Percentiles rank a stretch among this genome's conserved stretches.
These are phyloP conservation scores for Pleurotus tuber-regium DNA, from an alignment of 768 basidiomycete genomes.

Conservation along the genomic window DNA sequence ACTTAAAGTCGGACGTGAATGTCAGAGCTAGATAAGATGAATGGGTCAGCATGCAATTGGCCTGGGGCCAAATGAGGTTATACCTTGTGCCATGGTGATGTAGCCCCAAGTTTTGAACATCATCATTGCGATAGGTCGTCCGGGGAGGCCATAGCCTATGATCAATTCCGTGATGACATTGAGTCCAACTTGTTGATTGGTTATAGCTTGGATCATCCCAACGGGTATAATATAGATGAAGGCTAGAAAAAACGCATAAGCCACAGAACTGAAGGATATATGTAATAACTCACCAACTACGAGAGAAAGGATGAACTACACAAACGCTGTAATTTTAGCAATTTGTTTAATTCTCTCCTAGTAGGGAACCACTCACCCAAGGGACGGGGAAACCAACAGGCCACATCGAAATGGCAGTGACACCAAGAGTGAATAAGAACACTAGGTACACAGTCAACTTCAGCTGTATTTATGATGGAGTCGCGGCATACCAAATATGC, in stretches of 20 bases:
- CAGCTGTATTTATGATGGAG: too few species aligned
- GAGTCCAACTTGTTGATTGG: constrained; percentile 70
- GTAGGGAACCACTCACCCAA: constrained; percentile 16
- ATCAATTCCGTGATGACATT: constrained; percentile 79
- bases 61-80: neutral
- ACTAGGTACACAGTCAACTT: neutral
- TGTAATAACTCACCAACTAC: constrained; percentile 1
- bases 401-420: constrained; percentile 9
- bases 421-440: neutral
- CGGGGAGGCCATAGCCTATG: constrained; percentile 76
- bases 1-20: constrained; percentile 78
- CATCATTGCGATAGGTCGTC: constrained; percentile 79
- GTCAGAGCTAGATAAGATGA: constrained; percentile 45
- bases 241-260: constrained; percentile 19
- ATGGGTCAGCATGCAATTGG: neutral
- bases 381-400: constrained; percentile 6
- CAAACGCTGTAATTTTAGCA: constrained; percentile 18
- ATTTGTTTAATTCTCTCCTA: neutral
- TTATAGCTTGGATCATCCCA: constrained; percentile 76
- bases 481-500: constrained; percentile 55
- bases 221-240: constrained; percentile 75
- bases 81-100: constrained; percentile 58
- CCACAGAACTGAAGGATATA: neutral
- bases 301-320: constrained; percentile 8
- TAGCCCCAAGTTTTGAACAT: constrained; percentile 85